phyloP scores from a whole-genome alignment of 1,284 basidiomycete species.

The Ustilago xerochloae region DNA sequence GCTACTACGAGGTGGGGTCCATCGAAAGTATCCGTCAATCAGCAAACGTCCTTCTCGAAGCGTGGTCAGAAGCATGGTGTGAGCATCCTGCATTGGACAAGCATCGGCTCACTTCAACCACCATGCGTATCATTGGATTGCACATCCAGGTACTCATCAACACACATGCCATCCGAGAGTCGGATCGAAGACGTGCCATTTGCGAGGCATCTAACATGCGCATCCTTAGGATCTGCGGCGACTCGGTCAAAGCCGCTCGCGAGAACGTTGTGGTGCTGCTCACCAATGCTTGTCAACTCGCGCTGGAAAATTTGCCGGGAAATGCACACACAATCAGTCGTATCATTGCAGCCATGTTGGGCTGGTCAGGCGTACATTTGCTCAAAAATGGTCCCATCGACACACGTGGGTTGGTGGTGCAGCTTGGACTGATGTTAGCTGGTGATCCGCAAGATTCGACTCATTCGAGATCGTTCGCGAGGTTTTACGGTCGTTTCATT shows the following conservation, averaged over 20 bases:
- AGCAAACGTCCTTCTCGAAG: constrained; percentile 42
- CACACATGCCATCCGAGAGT: constrained; percentile 48
- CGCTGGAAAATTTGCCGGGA: constrained; percentile 31
- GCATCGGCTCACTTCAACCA: constrained; percentile 40
- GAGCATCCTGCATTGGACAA: constrained; percentile 40
- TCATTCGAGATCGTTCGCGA: constrained; percentile 39
- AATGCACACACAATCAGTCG: constrained; percentile 36
- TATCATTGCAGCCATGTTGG: constrained; percentile 44
- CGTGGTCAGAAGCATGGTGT: constrained; percentile 48
- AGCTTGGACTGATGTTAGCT: constrained; percentile 42
- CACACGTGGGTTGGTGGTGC: constrained; percentile 45
- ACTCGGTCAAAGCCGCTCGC: constrained; percentile 40
- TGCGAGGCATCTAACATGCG: constrained; percentile 48
- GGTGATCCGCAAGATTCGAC: constrained; percentile 37
- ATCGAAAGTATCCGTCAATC: constrained; percentile 51
- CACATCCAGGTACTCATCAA: constrained; percentile 50
- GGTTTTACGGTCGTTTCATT: constrained; percentile 50
- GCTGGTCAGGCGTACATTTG: constrained; percentile 47
- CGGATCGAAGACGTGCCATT: constrained; percentile 35
- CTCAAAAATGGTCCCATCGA: constrained; percentile 51
- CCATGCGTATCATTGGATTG: constrained; percentile 47
- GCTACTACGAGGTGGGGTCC: constrained; percentile 49
- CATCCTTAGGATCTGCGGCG: constrained; percentile 37
- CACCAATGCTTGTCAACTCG: constrained; percentile 36
- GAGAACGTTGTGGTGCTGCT: constrained; percentile 34